These are phyloP conservation scores for Zalaria obscura DNA, from an alignment of 2,329 filamentous ascomycete species.

Conservation along the genomic window DNA sequence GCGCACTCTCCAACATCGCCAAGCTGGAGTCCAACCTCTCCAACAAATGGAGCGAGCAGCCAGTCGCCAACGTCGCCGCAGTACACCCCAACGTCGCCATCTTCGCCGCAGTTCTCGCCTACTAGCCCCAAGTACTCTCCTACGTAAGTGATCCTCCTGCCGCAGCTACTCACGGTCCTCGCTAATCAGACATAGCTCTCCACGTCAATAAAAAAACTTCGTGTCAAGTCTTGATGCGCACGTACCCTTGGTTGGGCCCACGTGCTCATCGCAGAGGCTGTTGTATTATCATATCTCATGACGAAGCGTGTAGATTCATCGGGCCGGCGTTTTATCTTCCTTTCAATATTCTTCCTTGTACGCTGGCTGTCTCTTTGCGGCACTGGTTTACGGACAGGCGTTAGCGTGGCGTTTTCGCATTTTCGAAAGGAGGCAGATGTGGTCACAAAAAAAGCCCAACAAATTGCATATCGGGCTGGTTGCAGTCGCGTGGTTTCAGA, in stretches of 20 bases:
- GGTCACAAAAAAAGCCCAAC: not conserved
- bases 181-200: conserved; percentile 11
- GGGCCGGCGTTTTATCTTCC: not conserved
- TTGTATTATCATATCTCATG: not conserved
- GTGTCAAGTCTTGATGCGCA: conserved; percentile 1
- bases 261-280: conserved; percentile 5
- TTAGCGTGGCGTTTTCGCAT: not conserved
- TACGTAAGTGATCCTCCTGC: conserved; percentile 22
- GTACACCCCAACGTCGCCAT: conserved; percentile 11
- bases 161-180: not conserved
- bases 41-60: conserved; percentile 23
- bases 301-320: not conserved
- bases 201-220: conserved; percentile 6
- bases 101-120: conserved; percentile 36
- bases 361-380: not conserved
- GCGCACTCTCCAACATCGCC: conserved; percentile 29
- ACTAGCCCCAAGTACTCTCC: conserved; percentile 37
- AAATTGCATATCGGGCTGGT: conserved; percentile 4
- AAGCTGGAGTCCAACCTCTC: conserved; percentile 40
- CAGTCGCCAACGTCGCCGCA: conserved; percentile 18
- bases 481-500: not conserved
- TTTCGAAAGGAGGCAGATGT: not conserved
- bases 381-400: not conserved
- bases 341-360: not conserved
- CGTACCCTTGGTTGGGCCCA: conserved; percentile 22